Evolutionary conservation across 148 eudicot species (phyloP).

Genomic region (Dianthus caryophyllus): DNA sequence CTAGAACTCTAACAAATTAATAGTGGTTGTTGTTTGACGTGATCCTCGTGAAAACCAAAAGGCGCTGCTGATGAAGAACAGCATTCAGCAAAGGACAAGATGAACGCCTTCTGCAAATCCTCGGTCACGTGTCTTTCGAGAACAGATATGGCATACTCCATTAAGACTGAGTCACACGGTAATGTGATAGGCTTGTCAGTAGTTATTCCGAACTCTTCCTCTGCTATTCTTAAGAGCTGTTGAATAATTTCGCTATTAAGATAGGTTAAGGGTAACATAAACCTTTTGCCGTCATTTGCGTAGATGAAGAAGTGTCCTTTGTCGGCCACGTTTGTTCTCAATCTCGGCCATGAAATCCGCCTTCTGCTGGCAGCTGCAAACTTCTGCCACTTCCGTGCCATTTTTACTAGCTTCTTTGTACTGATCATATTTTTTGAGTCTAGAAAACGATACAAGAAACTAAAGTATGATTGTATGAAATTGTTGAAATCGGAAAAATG

Average conservation of each 20-base stretch:
- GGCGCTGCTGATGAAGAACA: slow-evolving; percentile 2
- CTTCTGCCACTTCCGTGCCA: slow-evolving; percentile 29
- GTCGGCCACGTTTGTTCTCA: slow-evolving; percentile 2
- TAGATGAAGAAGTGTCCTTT: slow-evolving; percentile 30
- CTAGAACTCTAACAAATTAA: slow-evolving; percentile 12
- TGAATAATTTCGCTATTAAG: slow-evolving; percentile 9
- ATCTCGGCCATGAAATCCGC: slow-evolving; percentile 14
- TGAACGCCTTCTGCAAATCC: slow-evolving; percentile 11
- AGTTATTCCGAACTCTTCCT: slow-evolving; percentile 19
- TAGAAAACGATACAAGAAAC: neutral
- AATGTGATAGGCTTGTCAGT: slow-evolving; percentile 5
- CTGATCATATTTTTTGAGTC: slow-evolving; percentile 27
- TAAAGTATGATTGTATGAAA: neutral
- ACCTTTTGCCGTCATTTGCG: slow-evolving; percentile 8
- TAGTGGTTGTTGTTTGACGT: neutral
- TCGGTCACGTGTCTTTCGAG: slow-evolving; percentile 3
- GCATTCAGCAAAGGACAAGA: slow-evolving; percentile 12
- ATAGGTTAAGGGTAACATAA: slow-evolving; percentile 17
- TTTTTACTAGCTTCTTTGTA: slow-evolving; percentile 26
- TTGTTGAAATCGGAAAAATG: neutral
- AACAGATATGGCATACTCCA: slow-evolving; percentile 17
- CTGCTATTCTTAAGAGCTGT: slow-evolving; percentile 14
- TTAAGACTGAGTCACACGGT: slow-evolving; percentile 12
- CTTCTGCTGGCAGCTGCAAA: slow-evolving; percentile 24
- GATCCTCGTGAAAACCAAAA: neutral